Base-by-base conservation (phyloP, 208 protist genomes). In the Acanthamoeba quina region DNA sequence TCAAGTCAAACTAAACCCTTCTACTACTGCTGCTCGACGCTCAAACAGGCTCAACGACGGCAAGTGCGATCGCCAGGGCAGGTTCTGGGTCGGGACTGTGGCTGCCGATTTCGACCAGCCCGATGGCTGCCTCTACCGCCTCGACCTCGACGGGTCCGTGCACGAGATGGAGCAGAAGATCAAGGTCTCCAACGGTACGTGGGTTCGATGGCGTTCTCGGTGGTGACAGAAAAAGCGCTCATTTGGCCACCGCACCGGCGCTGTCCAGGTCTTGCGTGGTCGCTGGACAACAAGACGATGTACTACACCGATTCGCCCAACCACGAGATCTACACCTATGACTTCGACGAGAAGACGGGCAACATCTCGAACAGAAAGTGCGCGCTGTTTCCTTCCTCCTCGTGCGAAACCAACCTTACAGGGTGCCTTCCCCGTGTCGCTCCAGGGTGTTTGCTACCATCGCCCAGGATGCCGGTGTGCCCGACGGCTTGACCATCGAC, bases 311-410 rank as follows among this genome's bases (percentile, higher is more conserved):
- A 86, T 37, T 86, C 78, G n/a, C 78, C 78, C 52, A 29, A 44
- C 15, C 44, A 49, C 11, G 78, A 86, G 78, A 86, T 86, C 49
- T 86, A 86, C 34, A 26, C 78, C 78, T 86, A 86, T 24, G 78
- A 86, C 52, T 86, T 86, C 24, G 78, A 86, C 52, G 78, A 86
- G 78, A 62, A 58, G 41, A 86, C 78, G 31, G 78, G 78, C 41
- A 86, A 86, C 52, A 86, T 86, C 78, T 86, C 78, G 47, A 86
- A 86, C 49, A 86, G 34, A 62, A 86, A 49, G 78, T 86, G 21
- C 54, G 26, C 76, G 76, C 76, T 37, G 68, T 11, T 11, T 44
- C 17, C 9, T 19, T 47, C 44, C 44, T 47, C 44, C 44, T 47
- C 44, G 9, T 47, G 44, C 44, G 44, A 47, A 47, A 47, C 44